Evolutionary conservation across 1,284 basidiomycete genomes (phyloP), one percentile per base, ranked within the genome.

Genomic region (Fomitopsis palustris): DNA sequence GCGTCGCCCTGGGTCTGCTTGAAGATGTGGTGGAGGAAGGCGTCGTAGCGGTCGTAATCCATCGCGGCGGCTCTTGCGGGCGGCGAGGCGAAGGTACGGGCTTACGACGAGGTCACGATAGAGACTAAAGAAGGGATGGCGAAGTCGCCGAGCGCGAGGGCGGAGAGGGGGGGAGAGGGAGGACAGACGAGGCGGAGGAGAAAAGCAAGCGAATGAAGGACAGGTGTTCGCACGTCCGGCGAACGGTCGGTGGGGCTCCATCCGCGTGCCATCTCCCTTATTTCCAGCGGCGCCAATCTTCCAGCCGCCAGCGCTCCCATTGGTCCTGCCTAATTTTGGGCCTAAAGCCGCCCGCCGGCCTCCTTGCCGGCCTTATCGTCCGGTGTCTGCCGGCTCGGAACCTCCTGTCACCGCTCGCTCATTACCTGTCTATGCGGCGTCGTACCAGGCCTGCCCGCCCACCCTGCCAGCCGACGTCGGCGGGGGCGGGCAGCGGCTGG

Each of bases 1-100:
- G 81, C 81, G 67, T 84, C 81, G 62, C 81, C 79, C 72, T 83
- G 82, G 9, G 82, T 83, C 70, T 83, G 80, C 69, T 78, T 78
- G 76, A 78, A 86, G 59, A 86, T 84, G 64, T 78, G 76, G 69
- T 81, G 79, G 62, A 81, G 72, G 62, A 81, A 75, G 59, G 78
- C 78, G 67, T 81, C 79, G 73, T 80, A 80, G 61, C 78, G 74
- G 74, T 78, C 77, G 71, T 78, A 78, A 66, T 78, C 77, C 74
- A 77, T 78, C 59, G 65, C 59, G 54, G 62, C 54, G 19, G 27
- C 25, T 17, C 47, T 51, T 29, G 47, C 25, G 47, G 47, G 42
- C 42, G 12, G 47, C 47, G 33, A n/a, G 31, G 49, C 49, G 49
- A 52, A 12, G 49, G n/a, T 21, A 35, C 49, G 25, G 49, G 49